Percentiles rank a stretch among this genome's conserved stretches.
These are phyloP conservation scores for Ogataea salicorniae DNA, from an alignment of 805 yeast species.

Conservation along the genomic window DNA sequence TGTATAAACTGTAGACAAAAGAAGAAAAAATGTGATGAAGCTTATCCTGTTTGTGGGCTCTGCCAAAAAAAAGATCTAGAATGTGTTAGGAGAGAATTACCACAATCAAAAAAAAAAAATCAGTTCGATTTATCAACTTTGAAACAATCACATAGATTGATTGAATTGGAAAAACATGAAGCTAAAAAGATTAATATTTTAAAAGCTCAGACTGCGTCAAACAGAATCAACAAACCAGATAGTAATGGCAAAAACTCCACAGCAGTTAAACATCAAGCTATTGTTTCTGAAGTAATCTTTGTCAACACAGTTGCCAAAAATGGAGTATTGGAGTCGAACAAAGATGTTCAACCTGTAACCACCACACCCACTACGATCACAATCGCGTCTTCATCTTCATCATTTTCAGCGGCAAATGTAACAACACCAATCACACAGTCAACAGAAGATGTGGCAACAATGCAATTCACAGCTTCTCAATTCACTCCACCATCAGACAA, in stretches of 20 bases:
- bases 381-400: not conserved
- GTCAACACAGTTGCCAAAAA: slow-evolving; percentile 1
- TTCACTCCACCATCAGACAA: too few relatives aligned
- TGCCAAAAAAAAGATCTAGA: slow-evolving; percentile 30
- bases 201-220: not conserved
- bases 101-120: slow-evolving; percentile 7
- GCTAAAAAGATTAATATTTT: not conserved
- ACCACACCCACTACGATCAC: not conserved
- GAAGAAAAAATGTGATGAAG: slow-evolving; percentile 48
- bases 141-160: slow-evolving; percentile 16
- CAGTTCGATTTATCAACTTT: slow-evolving; percentile 11
- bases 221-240: not conserved
- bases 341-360: not conserved
- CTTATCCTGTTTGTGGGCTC: slow-evolving; percentile 40
- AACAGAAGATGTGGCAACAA: not conserved
- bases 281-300: not conserved
- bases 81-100: slow-evolving; percentile 26
- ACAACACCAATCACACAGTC: not conserved
- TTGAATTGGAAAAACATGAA: slow-evolving; percentile 8
- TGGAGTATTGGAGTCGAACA: slow-evolving; percentile 1
- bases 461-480: not conserved
- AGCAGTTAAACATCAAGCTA: not conserved
- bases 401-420: not conserved
- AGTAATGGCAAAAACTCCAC: not conserved
- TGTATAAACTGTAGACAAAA: slow-evolving; percentile 37